Evolutionary conservation across 2,329 filamentous ascomycete genomes (phyloP), one percentile per base, ranked within the genome.

Genomic region (Elsinoe necatrix): DNA sequence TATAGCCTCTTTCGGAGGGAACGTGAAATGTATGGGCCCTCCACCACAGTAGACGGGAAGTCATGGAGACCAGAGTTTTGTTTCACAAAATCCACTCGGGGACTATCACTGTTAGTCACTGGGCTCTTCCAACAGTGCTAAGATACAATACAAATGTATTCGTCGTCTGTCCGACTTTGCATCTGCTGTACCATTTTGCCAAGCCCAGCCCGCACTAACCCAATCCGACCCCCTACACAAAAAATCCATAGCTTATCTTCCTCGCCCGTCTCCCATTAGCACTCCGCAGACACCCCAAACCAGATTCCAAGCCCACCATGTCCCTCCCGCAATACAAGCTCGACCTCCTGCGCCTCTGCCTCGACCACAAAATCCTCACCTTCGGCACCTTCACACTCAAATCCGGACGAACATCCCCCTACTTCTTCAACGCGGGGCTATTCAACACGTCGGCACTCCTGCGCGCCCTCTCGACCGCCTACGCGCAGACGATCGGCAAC

Each of bases 391-490:
- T 89, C 75, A 87, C 86, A 65, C 83, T 98, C 68, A 98, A 98
- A 76, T 96, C 91, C 55, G 88, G 89, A 73, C 88, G 92, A 67
- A 79, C 70, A 65, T 95, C 90, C 11, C 93, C 93, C 41, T 97
- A 97, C 80, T 97, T 97, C 79, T 95, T 97, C 83, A 96, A 95
- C 73, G 90, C 91, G 47, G 90, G 91, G 59, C 83, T 88, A 66
- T 95, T 97, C 74, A 89, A 93, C 78, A 85, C 84, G 54, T 86
- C 86, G 20, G 80, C 84, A 60, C 81, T 95, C 27, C 82, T 95
- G 61, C 81, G 80, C 61, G 83, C 89, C 57, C 87, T 95, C 63
- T 82, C 86, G 54, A 80, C 83, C 39, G 90, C 92, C 58, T 97
- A 92, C 72, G 92, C 92, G 1, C 75, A 78, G 56, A 78, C 79